These are phyloP conservation scores for Miscanthus sacchariflorus DNA, from an alignment of 202 grass and related monocot species.

Conservation along the genomic window DNA sequence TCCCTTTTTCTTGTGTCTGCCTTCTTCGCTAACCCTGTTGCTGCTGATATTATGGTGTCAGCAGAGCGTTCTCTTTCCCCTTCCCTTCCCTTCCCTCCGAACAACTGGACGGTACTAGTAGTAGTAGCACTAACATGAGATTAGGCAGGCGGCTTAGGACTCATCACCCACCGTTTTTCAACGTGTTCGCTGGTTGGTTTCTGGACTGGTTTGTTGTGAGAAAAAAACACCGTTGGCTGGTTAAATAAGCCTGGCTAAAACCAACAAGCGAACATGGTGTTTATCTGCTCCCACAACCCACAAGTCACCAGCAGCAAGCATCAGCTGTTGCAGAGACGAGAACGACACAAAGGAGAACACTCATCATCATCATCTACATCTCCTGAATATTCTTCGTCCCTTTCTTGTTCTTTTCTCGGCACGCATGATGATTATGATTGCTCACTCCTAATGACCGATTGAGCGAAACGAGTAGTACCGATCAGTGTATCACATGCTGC, in stretches of 20 bases:
- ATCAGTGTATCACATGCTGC: background rate
- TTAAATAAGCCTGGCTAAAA: too few relatives aligned
- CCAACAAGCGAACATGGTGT: too few relatives aligned
- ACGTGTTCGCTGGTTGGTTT: too few relatives aligned
- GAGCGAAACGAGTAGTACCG: background rate
- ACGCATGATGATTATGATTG: background rate
- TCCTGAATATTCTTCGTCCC: too few relatives aligned
- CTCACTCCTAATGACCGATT: background rate
- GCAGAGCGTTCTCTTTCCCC: too few relatives aligned
- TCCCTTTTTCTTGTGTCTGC: constrained; percentile 4
- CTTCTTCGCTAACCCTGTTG: background rate
- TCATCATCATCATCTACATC: background rate
- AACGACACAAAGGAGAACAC: background rate
- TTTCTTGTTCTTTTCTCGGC: too few relatives aligned
- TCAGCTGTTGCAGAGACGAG: background rate
- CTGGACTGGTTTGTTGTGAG: too few relatives aligned
- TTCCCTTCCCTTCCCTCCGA: too few relatives aligned
- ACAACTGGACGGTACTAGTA: constrained; percentile 16
- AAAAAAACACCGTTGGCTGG: too few relatives aligned
- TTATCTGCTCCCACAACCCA: constrained; percentile 24
- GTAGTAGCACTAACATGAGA: background rate
- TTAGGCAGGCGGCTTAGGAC: constrained; percentile 13
- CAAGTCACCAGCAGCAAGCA: background rate
- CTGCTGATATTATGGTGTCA: background rate
- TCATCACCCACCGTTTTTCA: constrained; percentile 41